A percentile compares a stretch with the other conserved stretches of the same genome.
These are phyloP conservation scores for Exophiala alcalophila DNA, from an alignment of 2,329 filamentous ascomycete genomes.

Conservation along the genomic window DNA sequence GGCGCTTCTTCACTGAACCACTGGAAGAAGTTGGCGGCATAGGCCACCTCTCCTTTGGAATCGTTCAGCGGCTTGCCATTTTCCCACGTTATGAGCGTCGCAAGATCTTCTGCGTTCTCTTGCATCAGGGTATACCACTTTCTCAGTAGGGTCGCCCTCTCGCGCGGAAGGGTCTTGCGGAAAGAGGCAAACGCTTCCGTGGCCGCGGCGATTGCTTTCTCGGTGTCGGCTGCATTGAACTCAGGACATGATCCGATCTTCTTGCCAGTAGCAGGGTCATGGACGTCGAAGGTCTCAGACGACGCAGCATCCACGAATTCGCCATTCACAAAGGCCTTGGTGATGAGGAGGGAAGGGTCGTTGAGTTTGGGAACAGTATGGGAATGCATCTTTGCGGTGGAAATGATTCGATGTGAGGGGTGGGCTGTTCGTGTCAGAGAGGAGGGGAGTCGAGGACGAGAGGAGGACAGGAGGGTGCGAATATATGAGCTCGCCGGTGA, in stretches of 20 bases:
- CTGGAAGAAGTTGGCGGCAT: constrained; percentile 59
- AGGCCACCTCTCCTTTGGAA: constrained; percentile 57
- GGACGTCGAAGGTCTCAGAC: constrained; percentile 86
- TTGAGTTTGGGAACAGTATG: constrained; percentile 54
- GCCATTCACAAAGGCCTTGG: constrained; percentile 83
- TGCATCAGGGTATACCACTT: constrained; percentile 67
- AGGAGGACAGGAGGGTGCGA: constrained; percentile 17
- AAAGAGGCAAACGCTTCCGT: constrained; percentile 64
- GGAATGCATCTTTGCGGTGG: constrained; percentile 29
- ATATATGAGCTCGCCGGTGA: constrained; percentile 20
- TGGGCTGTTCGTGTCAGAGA: constrained; percentile 6
- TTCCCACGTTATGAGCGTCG: constrained; percentile 65
- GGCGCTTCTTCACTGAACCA: constrained; percentile 65
- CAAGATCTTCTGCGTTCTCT: constrained; percentile 64
- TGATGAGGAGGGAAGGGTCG: constrained; percentile 79
- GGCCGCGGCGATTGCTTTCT: constrained; percentile 80
- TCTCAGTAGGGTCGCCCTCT: constrained; percentile 59
- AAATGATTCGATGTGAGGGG: constrained; percentile 22
- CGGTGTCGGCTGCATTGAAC: constrained; percentile 73
- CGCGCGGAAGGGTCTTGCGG: constrained; percentile 58
- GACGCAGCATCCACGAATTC: constrained; percentile 84
- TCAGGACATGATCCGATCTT: constrained; percentile 79
- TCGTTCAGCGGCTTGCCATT: constrained; percentile 66
- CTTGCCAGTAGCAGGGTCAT: constrained; percentile 78
- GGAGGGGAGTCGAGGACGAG: constrained; percentile 19